phyloP scores from a whole-genome alignment of 805 yeast genomes.

The Grigorovia yakushimaensis region DNA sequence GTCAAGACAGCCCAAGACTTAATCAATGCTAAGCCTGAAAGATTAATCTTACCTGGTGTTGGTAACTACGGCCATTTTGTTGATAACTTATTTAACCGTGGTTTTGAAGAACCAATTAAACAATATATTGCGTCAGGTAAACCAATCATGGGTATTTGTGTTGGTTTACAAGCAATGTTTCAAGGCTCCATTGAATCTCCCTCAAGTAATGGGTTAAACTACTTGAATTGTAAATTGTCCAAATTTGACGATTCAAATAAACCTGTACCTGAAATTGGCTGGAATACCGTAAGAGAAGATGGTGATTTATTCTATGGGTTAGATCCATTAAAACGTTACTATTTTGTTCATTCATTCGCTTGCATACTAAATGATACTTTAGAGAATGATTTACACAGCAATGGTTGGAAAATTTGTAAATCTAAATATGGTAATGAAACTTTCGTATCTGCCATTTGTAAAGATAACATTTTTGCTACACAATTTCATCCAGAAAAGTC shows the following conservation, averaged over 20 bases:
- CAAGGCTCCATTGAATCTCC: slow-evolving; percentile 67
- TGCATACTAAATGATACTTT: slow-evolving; percentile 44
- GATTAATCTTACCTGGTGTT: slow-evolving; percentile 86
- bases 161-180: slow-evolving; percentile 85
- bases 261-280: slow-evolving; percentile 94
- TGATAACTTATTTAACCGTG: slow-evolving; percentile 49
- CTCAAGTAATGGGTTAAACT: slow-evolving; percentile 48
- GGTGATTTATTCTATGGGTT: slow-evolving; percentile 46
- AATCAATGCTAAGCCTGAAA: slow-evolving; percentile 34
- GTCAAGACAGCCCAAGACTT: slow-evolving; percentile 53
- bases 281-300: slow-evolving; percentile 51
- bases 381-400: slow-evolving; percentile 21
- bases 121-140: slow-evolving; percentile 66
- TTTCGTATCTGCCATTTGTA: slow-evolving; percentile 74
- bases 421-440: slow-evolving; percentile 68
- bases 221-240: slow-evolving; percentile 42
- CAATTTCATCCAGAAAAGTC: slow-evolving; percentile 99
- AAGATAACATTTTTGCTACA: slow-evolving; percentile 80
- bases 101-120: slow-evolving; percentile 55
- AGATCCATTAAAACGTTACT: slow-evolving; percentile 61
- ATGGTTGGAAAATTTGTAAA: slow-evolving; percentile 64
- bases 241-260: slow-evolving; percentile 55
- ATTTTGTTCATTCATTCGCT: slow-evolving; percentile 93
- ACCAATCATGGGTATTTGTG: slow-evolving; percentile 94
- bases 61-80: slow-evolving; percentile 96